Evolutionary conservation across 139 green algal genomes (phyloP), one percentile per base, ranked within the genome.

Genomic region (Chlamydomonas schloesseri): DNA sequence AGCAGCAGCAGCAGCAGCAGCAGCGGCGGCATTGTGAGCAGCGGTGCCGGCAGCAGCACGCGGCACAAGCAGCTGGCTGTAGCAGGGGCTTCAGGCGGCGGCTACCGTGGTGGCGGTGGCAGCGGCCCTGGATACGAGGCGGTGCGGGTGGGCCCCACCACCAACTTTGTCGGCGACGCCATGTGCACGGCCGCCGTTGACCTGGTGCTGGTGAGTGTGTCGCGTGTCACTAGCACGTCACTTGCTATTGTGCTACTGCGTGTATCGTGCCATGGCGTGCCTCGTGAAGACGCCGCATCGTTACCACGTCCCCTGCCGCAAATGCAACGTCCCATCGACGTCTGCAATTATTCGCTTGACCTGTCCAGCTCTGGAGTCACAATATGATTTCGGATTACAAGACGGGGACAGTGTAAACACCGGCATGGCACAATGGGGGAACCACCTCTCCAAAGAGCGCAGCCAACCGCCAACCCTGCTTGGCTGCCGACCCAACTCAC

Each of bases 101-200:
- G 20, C 71, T n/a, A 11, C 46, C 65, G 46, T 65, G 93, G 46
- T 65, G 93, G 89, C 53, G 36, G 8, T 46, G 53, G 5, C 87
- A 90, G 21, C 87, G 55, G 55, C 55, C 55, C 90, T 21, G 95
- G 95, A 0, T 97, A 97, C 77, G 94, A 98, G 73, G 90, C 86
- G 31, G 89, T 95, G 17, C 71, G 94, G 57, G 47, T 78, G 2
- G 95, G 95, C 0, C 94, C 91, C 2, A 98, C 95, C 42, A 95
- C 94, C 78, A 98, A 98, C 89, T 97, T 98, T 80, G 95, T 98
- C 64, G 95, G 95, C 1, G 94, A 97, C 84, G 93, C 96, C 83
- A 98, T 98, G 95, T 96, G 93, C 36, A 90, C 94, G 71, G 95
- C 92, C 13, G 95, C 95, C 17, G 95, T 97, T 57, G 95, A 97